Conservation (phyloP, 2,329 filamentous ascomycete species). For the Nigrospora oryzae region DNA sequence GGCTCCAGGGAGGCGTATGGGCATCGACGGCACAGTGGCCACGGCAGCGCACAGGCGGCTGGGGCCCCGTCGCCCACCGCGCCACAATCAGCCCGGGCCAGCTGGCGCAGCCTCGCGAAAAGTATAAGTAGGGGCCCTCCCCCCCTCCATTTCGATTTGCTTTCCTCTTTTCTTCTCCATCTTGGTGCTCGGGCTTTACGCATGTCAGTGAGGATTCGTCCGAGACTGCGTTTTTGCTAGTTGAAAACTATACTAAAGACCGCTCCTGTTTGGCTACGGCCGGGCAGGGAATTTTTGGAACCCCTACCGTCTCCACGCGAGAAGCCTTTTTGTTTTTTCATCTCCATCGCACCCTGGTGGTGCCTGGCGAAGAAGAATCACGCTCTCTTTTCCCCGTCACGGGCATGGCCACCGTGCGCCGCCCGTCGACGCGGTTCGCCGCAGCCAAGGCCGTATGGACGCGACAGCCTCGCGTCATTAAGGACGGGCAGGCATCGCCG, state of each 20-base stretch:
- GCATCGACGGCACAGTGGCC: no score
- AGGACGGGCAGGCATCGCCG: no score
- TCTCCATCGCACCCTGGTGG: slow-evolving; percentile 35
- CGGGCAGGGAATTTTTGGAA: slow-evolving; percentile 76
- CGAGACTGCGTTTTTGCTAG: slow-evolving; percentile 84
- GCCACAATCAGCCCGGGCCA: no score
- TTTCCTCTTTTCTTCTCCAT: slow-evolving; percentile 39
- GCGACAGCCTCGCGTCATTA: no score
- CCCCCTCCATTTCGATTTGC: background rate
- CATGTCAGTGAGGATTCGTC: slow-evolving; percentile 81
- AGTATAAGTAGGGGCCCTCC: background rate
- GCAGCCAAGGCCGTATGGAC: no score
- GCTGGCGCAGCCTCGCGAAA: no score
- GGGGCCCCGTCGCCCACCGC: no score
- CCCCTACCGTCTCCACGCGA: slow-evolving; percentile 23
- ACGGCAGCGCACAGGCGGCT: no score
- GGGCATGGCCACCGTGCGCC: no score
- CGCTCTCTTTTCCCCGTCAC: no score
- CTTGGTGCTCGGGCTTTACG: slow-evolving; percentile 71
- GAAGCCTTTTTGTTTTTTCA: slow-evolving; percentile 36
- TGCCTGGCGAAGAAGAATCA: slow-evolving; percentile 41
- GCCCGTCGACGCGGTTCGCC: no score
- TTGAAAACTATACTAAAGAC: slow-evolving; percentile 80
- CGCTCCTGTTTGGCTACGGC: slow-evolving; percentile 61
- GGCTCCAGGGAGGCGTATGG: no score